Evolutionary conservation across 441 rosid species (phyloP), one percentile per base, ranked within the genome.

Genomic region (Metrosideros polymorpha): DNA sequence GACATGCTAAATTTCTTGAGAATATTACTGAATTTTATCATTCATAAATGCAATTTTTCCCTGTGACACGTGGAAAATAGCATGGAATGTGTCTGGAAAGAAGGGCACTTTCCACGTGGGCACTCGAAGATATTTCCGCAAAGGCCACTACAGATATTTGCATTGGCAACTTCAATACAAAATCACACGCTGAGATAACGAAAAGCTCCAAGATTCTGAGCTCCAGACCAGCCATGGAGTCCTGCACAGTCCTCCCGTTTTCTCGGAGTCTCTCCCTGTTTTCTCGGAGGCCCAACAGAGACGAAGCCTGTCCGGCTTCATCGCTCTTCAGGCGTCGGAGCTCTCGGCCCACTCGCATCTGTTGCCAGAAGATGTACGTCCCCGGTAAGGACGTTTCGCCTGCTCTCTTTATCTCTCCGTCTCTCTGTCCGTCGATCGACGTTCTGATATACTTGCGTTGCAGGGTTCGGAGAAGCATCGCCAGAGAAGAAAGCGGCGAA

Each of bases 381-480:
- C 95, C 99, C 27, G 98, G 97, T 97, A 91, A 82, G 96, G 91
- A 51, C 32, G 59, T 29, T n/a, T 30, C 47, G 8, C 49, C 0
- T 17, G 27, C 43, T 82, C 19, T 59, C 39, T 52, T 84, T 35
- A 82, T 76, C 27, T 54, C 66, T 85, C 54, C 43, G 76, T 53
- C 51, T 24, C 12, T 82, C 47, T 50, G 10, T 75, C 56, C 39
- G 7, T 27, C 17, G 24, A 14, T 45, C 18, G 30, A 7, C 7
- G 18, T 39, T 25, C 35, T 25, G 61, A 35, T 82, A 17, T 0
- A 39, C 32, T 55, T 49, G 6, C 49, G 5, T 42, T 82, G 85
- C 76, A 97, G 98, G 99, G 35, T 96, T 93, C 88, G 98, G 97
- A 89, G 98, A 94, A 88, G 98, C 94, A 49, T 97, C 99, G 39